Percentiles rank a stretch among this genome's conserved stretches.
Evolutionary conservation across 805 yeast genomes (phyloP).

Genomic region (Saturnispora serradocipensis): DNA sequence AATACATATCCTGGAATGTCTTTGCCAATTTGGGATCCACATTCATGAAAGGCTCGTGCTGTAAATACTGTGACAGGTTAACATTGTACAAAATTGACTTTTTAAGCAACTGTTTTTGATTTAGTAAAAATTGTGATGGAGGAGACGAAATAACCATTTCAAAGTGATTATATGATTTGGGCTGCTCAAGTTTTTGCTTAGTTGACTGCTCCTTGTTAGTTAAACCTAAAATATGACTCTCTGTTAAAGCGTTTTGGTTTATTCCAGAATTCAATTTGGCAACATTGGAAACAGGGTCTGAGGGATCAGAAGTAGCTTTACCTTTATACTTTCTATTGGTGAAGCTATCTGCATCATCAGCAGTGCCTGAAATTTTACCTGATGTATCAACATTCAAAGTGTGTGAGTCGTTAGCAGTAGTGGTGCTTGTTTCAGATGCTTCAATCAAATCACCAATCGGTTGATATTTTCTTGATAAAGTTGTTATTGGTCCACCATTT

Average conservation of each 20-base stretch:
- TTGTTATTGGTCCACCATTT: constrained; percentile 6
- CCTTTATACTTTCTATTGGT: background rate
- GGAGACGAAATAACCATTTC: constrained; percentile 8
- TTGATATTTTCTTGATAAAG: constrained; percentile 18
- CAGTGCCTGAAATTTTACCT: too few relatives aligned
- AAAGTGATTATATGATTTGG: constrained; percentile 11
- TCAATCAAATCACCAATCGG: constrained; percentile 20
- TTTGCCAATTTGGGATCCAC: constrained; percentile 41
- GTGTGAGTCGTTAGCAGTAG: background rate
- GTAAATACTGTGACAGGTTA: constrained; percentile 37
- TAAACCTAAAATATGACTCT: background rate
- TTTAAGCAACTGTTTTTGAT: constrained; percentile 5
- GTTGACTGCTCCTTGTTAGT: background rate
- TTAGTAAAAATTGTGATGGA: background rate
- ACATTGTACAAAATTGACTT: constrained; percentile 33
- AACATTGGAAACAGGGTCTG: background rate
- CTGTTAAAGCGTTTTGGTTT: background rate
- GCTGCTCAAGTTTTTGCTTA: background rate
- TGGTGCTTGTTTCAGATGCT: background rate
- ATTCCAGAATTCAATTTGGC: background rate
- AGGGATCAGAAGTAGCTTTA: background rate
- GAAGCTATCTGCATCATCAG: background rate
- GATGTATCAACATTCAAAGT: background rate
- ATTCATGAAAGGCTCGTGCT: constrained; percentile 42
- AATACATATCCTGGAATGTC: constrained; percentile 45